Evolutionary conservation across 305 asterid genomes (phyloP), one percentile per base, ranked within the genome.

Genomic region (Fraxinus angustifolia): DNA sequence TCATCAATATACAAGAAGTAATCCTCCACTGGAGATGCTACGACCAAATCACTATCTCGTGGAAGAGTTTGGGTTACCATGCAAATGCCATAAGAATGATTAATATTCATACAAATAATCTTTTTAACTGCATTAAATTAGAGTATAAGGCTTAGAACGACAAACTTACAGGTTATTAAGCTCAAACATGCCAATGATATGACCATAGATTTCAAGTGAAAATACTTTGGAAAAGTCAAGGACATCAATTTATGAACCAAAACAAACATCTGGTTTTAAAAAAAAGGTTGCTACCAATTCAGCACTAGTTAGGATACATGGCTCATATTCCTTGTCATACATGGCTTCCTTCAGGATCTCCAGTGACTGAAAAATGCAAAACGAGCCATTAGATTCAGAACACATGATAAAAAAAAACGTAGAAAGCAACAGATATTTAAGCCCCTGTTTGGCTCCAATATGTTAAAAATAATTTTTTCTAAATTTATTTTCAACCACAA

Each of bases 151-250:
- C 70, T 48, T 60, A 42, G 72, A 19, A 30, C 14, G 76, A 67
- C 14, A 76, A 82, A 88, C 97, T 92, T 89, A 96, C 99, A 96
- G 97, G 88, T 96, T 96, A 87, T 96, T 96, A 86, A 92, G 90
- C 90, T 96, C 98, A 86, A 96, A 94, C 99, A 96, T 93, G 87
- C 98, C 98, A 83, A 96, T 94, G 31, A 94, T 94, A 83, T 96
- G 91, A 45, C 97, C 99, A 85, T 94, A 96, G 79, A 96, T 82
- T 82, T 96, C 97, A 36, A 96, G 97, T 58, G 98, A 94, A 82
- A 96, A 92, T 83, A 96, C 97, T 95, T 56, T 5, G 80, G 60
- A 58, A 82, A 82, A 58, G 88, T 94, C 84, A 95, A 95, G 97
- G 94, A 79, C 86, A 84, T 42, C 83, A 81, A 70, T 73, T 76